Percentiles rank a stretch among this genome's conserved stretches.
Evolutionary conservation across 1,284 basidiomycete genomes (phyloP).

Genomic region (Malassezia pachydermatis): DNA sequence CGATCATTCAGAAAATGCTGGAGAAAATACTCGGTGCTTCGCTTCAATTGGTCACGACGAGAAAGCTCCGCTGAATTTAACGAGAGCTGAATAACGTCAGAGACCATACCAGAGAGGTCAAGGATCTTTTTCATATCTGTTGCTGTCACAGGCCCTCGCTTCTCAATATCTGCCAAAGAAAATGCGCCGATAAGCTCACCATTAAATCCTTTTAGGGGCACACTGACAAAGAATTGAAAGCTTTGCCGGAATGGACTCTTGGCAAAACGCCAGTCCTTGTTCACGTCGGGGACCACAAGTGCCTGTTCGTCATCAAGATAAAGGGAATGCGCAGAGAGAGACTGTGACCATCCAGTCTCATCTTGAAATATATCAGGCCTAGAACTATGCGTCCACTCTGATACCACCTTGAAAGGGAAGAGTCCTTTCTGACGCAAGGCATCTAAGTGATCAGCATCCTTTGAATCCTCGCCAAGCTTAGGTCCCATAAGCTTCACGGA

Average conservation of each 20-base stretch:
- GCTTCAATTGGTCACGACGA: slow-evolving; percentile 1
- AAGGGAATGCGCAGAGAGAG: neutral
- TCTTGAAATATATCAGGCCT: neutral
- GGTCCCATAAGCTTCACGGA: slow-evolving; percentile 2
- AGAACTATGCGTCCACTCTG: neutral
- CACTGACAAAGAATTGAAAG: neutral
- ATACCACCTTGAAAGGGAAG: neutral
- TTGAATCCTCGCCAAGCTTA: neutral
- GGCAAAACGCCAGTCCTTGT: slow-evolving; percentile 2
- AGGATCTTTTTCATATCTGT: neutral
- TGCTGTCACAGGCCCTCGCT: neutral
- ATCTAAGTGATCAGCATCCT: neutral
- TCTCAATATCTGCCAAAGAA: neutral
- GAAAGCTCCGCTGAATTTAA: neutral
- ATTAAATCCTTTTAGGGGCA: neutral
- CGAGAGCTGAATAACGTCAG: neutral
- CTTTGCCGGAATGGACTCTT: neutral
- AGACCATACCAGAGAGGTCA: neutral
- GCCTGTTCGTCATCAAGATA: neutral
- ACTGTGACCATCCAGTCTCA: neutral
- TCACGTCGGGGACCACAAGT: neutral
- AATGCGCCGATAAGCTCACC: neutral
- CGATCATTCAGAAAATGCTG: neutral
- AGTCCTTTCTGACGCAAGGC: neutral
- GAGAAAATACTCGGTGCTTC: neutral